Percentiles rank a stretch among this genome's conserved stretches.
Evolutionary conservation across 257 asterid species (phyloP).

Genomic region (Fraxinus anomala): DNA sequence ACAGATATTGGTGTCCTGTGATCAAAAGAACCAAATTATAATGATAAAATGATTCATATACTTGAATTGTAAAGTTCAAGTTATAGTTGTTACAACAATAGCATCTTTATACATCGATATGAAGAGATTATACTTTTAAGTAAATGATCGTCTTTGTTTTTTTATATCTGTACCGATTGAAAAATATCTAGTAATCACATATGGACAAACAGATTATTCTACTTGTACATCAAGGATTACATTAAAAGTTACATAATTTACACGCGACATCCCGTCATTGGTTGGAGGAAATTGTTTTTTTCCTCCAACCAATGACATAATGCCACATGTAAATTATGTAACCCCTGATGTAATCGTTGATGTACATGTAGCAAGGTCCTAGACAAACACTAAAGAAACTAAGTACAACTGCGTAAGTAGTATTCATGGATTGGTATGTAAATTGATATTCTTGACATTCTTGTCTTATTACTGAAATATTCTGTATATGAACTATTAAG

Average conservation of each 20-base stretch:
- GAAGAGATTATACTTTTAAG: background rate
- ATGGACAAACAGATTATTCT: too few species aligned
- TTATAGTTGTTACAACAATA: background rate
- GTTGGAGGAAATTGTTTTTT: too few species aligned
- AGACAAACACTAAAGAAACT: too few species aligned
- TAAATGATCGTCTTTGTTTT: background rate
- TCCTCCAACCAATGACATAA: too few species aligned
- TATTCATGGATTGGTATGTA: background rate
- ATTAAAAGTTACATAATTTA: too few species aligned
- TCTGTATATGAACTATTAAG: background rate
- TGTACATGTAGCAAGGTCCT: too few species aligned
- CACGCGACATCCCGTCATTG: too few species aligned
- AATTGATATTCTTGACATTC: too few species aligned
- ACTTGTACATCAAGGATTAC: too few species aligned
- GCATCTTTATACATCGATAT: background rate
- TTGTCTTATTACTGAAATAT: background rate
- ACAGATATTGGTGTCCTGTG: constrained; percentile 77
- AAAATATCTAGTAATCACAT: too few species aligned
- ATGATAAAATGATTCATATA: background rate
- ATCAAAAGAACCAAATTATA: constrained; percentile 2
- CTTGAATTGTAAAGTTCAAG: background rate
- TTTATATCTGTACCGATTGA: background rate
- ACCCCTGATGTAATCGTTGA: too few species aligned
- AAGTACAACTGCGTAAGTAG: background rate
- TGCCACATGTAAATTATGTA: too few species aligned